Conservation (phyloP, 2,329 filamentous ascomycete genomes). For the Raffaelea deltoideospora region DNA sequence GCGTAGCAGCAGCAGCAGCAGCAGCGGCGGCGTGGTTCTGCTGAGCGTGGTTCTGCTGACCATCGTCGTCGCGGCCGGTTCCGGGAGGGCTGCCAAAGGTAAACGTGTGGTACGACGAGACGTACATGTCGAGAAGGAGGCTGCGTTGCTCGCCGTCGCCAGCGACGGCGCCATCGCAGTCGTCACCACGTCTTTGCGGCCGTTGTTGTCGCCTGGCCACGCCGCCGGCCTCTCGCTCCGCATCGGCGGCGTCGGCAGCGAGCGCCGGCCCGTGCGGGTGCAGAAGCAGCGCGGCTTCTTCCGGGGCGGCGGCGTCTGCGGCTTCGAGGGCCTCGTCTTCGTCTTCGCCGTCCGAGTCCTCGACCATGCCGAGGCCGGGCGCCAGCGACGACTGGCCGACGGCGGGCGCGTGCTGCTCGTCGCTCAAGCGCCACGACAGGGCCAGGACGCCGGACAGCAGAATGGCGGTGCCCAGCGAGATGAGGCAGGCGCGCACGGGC, state of each 20-base stretch:
- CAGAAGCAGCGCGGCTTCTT: slow-evolving; percentile 38
- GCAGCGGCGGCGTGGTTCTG: background rate
- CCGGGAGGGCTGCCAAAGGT: slow-evolving; percentile 9
- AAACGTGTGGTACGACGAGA: slow-evolving; percentile 32
- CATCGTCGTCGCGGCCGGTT: background rate
- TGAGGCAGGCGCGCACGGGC: slow-evolving; percentile 60
- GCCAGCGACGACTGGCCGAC: slow-evolving; percentile 56
- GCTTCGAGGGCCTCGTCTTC: slow-evolving; percentile 35
- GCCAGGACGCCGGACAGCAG: slow-evolving; percentile 78
- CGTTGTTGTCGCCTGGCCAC: background rate
- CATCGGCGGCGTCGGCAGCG: slow-evolving; percentile 20
- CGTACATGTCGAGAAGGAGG: slow-evolving; percentile 9
- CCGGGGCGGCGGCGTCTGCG: slow-evolving; percentile 34
- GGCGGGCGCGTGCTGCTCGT: slow-evolving; percentile 49
- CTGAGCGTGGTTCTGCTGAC: too few species aligned
- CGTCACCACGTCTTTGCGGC: slow-evolving; percentile 21
- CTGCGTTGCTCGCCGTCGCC: slow-evolving; percentile 16
- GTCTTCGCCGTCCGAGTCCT: slow-evolving; percentile 48
- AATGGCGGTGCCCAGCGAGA: slow-evolving; percentile 74
- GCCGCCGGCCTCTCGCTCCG: slow-evolving; percentile 3
- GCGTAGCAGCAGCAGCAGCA: background rate
- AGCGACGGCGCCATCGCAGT: slow-evolving; percentile 9
- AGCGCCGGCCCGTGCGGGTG: slow-evolving; percentile 24
- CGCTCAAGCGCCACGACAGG: slow-evolving; percentile 82
- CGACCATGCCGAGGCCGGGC: slow-evolving; percentile 69